Base-by-base conservation (phyloP, 2,329 filamentous ascomycete species). In the Paraphaeosphaeria sporulosa region DNA sequence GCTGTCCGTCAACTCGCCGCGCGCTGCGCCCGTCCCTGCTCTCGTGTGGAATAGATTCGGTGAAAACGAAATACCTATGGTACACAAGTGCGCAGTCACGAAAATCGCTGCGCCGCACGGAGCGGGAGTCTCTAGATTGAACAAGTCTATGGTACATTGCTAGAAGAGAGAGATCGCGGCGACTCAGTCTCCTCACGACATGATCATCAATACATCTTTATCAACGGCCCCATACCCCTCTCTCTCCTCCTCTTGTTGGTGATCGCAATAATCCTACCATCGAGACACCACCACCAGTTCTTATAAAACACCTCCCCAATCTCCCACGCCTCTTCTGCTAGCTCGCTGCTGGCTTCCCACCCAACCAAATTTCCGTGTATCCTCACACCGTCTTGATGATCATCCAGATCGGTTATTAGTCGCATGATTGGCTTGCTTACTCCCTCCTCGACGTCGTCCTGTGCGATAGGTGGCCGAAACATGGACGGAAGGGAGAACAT, bases 261-360 rank as follows among this genome's bases (percentile, higher is more conserved):
- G 55, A 79, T 80, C 47, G 82, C 80, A n/a, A 88, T 72, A 17
- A 87, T 80, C 12, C 78, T 76, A 9, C 78, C 70, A 66, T 88
- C 86, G 68, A 88, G 84, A 38, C 86, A 72, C 73, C 86, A 88
- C 85, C 85, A 89, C 86, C 86, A 88, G 43, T 82, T 79, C 71
- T 83, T 80, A 71, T 87, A 87, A 23, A 87, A 73, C n/a, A 81
- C 67, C 71, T 87, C 84, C 1, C 86, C 85, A 13, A 88, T 79
- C 70, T 89, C 86, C 85, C 86, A 89, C 32, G 77, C 78, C 25
- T 71, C 69, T 6, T 79, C 74, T 51, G 84, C 78, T 62, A 82
- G 84, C 21, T 84, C 82, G 62, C 86, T 83, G 0, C 63, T 74
- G 68, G 4, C 83, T 81, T 70, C 80, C 83, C 61, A 88, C 79